Evolutionary conservation across 371 early-diverging fungal species (phyloP), one percentile per base, ranked within the genome.

Genomic region (Umbelopsis sp.): DNA sequence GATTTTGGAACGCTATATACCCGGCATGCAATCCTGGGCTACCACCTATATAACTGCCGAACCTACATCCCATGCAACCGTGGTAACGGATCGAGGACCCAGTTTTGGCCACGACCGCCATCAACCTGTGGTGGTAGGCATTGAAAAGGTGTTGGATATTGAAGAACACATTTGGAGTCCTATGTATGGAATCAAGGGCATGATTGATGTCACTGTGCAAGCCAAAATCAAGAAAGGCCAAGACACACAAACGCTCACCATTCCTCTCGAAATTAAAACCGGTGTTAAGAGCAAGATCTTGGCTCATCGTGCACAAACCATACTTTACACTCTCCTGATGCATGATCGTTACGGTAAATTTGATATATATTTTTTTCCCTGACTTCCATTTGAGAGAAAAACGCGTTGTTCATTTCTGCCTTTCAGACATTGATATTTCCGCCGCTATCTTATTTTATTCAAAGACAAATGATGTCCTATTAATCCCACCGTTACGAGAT

Each of bases 141-240:
- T 57, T 8, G 57, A 57, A 16, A 57, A 57, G 57, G 80, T 97
- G 0, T 70, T 96, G 67, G 94, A 95, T 71, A 91, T 96, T 66
- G 99, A 98, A 74, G 98, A 98, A 66, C 89, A 89, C 67, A 81
- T 96, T 9, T 96, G 96, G 94, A 95, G 96, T 24, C 94, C 95
- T 3, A 93, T 80, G 57, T 95, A 86, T 76, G 99, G 99, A 0
- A 71, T 98, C 18, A 97, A 97, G 63, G 99, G 99, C 20, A 95
- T 93, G 75, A 84, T 98, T 9, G 98, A 98, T 71, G 91, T 89
- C 24, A 85, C 93, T 1, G 65, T 94, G 5, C 79, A 90, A 62
- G 80, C 86, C 0, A 73, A 73, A 6, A 68, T 89, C 37, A 44
- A 45, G 22, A 35, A 76, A 63, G 67, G 69, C 1, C 77, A 76